These are phyloP conservation scores for Saccharomycopsis amapae DNA, from an alignment of 805 yeast genomes.

Conservation along the genomic window DNA sequence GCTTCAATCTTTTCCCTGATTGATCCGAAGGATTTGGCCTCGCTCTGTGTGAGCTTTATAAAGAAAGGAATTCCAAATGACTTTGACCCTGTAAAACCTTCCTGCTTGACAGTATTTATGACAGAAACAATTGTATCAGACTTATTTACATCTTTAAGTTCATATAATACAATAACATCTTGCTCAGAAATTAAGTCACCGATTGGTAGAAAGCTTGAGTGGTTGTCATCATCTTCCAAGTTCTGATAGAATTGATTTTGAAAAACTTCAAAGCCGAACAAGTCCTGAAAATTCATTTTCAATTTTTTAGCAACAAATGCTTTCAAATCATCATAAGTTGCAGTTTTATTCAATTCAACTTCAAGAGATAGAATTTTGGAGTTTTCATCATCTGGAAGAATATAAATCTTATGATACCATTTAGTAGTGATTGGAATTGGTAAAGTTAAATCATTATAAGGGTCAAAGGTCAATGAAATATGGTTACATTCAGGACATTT, in stretches of 20 bases:
- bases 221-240: slow-evolving; percentile 55
- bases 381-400: slow-evolving; percentile 45
- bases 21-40: slow-evolving; percentile 46
- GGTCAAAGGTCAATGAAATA: slow-evolving; percentile 86
- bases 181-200: slow-evolving; percentile 54
- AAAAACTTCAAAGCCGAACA: slow-evolving; percentile 57
- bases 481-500: slow-evolving; percentile 80
- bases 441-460: slow-evolving; percentile 81
- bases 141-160: slow-evolving; percentile 30
- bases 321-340: slow-evolving; percentile 59
- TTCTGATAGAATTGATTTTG: slow-evolving; percentile 61
- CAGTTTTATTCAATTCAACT: slow-evolving; percentile 62
- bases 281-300: slow-evolving; percentile 20
- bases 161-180: slow-evolving; percentile 66
- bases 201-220: slow-evolving; percentile 48
- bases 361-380: slow-evolving; percentile 48
- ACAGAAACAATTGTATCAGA: slow-evolving; percentile 56
- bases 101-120: slow-evolving; percentile 33
- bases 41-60: slow-evolving; percentile 47
- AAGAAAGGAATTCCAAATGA: slow-evolving; percentile 76
- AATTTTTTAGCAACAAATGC: slow-evolving; percentile 48
- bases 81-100: slow-evolving; percentile 32
- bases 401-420: slow-evolving; percentile 61
- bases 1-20: slow-evolving; percentile 53
- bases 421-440: slow-evolving; percentile 74